These are phyloP conservation scores for Coccomyxa subellipsoidea DNA, from an alignment of 163 green algal species.

Conservation along the genomic window DNA sequence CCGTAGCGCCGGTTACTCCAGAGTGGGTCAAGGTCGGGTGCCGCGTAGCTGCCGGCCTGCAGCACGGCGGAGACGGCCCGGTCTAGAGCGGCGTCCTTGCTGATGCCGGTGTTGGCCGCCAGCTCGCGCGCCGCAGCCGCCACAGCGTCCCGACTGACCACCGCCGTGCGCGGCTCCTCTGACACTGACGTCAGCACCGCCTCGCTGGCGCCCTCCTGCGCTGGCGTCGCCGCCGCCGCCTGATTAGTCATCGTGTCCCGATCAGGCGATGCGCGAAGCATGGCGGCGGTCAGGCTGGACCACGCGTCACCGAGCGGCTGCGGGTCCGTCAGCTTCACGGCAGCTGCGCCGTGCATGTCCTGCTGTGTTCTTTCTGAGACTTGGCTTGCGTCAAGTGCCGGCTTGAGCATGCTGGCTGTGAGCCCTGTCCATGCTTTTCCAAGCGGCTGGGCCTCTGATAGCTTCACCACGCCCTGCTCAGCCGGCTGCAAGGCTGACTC, in stretches of 20 bases:
- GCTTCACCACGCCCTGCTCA: background rate
- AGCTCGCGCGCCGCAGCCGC: background rate
- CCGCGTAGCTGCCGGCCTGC: background rate
- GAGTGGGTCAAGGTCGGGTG: background rate
- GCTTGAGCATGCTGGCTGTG: background rate
- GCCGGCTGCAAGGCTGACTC: background rate
- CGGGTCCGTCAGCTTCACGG: background rate
- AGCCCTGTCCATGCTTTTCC: background rate
- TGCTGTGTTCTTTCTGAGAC: background rate
- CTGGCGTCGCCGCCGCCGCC: no score
- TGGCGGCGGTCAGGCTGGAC: background rate
- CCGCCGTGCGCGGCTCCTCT: background rate
- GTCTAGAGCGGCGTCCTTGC: background rate
- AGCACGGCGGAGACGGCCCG: background rate
- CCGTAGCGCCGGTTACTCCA: background rate
- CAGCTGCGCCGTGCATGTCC: background rate
- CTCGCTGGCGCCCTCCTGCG: background rate
- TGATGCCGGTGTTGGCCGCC: background rate
- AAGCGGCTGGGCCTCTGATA: background rate
- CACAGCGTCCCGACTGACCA: background rate
- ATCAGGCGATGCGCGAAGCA: background rate
- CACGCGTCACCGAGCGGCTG: background rate
- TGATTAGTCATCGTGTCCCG: background rate
- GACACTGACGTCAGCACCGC: background rate
- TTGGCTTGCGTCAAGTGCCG: background rate